These are phyloP conservation scores for Pseudodiploospora longispora DNA, from an alignment of 2,329 filamentous ascomycete genomes.

Conservation along the genomic window DNA sequence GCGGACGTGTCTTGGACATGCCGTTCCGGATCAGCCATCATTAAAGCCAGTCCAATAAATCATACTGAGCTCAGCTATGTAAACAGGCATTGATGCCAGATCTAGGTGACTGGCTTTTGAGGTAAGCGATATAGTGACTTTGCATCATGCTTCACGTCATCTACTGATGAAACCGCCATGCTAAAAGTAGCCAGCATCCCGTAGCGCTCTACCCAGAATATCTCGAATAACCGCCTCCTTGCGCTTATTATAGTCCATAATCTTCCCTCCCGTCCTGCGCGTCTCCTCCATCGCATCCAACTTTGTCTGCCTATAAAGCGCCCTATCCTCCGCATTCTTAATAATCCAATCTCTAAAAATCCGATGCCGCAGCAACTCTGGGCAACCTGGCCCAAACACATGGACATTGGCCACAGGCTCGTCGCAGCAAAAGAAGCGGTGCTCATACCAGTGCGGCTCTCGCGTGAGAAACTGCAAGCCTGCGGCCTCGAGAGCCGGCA, in stretches of 20 bases:
- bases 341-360: conserved; percentile 36
- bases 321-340: conserved; percentile 25
- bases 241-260: conserved; percentile 30
- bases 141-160: too few species aligned
- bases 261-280: conserved; percentile 19
- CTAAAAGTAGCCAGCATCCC: conserved; percentile 4
- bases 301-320: conserved; percentile 32
- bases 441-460: conserved; percentile 39
- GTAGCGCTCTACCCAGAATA: conserved; percentile 23
- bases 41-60: too few species aligned
- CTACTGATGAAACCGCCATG: too few species aligned
- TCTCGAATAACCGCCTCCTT: conserved; percentile 30
- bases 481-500: conserved; percentile 30
- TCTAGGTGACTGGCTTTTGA: too few species aligned
- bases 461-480: conserved; percentile 39
- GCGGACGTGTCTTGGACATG: too few species aligned
- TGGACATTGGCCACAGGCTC: conserved; percentile 37
- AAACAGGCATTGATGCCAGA: too few species aligned
- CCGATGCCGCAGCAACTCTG: conserved; percentile 32
- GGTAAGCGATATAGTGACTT: too few species aligned
- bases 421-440: conserved; percentile 35
- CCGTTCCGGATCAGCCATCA: too few species aligned
- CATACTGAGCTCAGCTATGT: too few species aligned
- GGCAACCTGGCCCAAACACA: conserved; percentile 35
- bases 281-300: conserved; percentile 23